Evolutionary conservation across 495 filamentous ascomycete genomes (phyloP), one percentile per base, ranked within the genome.

Genomic region (Podospora pseudocomata): DNA sequence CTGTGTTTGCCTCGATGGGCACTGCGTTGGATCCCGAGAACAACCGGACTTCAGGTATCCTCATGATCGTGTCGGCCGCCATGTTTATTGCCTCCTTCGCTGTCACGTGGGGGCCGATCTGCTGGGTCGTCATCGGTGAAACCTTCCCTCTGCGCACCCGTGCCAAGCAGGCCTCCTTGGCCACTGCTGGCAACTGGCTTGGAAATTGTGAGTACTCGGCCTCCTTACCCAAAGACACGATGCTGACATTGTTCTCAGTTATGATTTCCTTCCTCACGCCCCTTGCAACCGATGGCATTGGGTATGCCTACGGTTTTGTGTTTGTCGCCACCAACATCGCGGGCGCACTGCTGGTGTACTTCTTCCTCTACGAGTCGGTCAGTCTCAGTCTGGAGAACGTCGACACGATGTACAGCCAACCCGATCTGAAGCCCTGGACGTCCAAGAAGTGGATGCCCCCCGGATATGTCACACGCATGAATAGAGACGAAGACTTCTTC

Each of bases 221-320:
- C 63, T 60, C 65, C 9, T 56, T 56, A 7, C 34, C 34, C 15
- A 27, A 39, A 7, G 11, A 11, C 53, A 60, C 64, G n/a, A 7
- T 62, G 15, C 39, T 26, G 2, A 30, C 19, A 20, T 23, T 15
- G 16, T 4, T 3, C 11, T 6, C 23, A 77, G 75, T 94, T 83
- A 77, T 94, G 70, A 88, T 95, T 72, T 87, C 88, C 13, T 92
- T 95, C 84, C 91, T 94, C 81, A 93, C 92, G 2, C 91, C 92
- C 6, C 89, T 91, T 77, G 91, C 92, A 73, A 86, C 83, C 54
- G 75, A 76, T 20, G 82, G 85, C 49, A 94, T 96, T 70, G 82
- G 87, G 68, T 94, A 88, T 79, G 78, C 82, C 27, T 94, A 92
- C 79, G 92, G 92, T 44, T 94, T 91, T 77, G 86, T 96, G 68